phyloP scores from a whole-genome alignment of 2,329 filamentous ascomycete species.

The Sordariomycetes sp. region DNA sequence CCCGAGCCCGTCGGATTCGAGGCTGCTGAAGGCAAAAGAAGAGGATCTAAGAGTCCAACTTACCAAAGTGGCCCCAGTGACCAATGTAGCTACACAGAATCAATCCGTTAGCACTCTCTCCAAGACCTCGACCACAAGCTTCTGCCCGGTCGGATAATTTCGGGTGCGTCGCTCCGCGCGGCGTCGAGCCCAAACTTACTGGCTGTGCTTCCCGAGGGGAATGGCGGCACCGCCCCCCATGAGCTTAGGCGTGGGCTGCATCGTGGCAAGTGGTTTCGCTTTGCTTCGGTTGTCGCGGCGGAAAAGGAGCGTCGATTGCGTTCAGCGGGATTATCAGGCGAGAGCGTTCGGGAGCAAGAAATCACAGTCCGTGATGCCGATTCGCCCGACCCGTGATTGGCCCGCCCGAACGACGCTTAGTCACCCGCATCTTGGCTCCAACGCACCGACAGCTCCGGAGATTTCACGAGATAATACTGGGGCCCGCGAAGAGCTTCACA shows the following conservation, averaged over 20 bases:
- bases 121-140: not conserved
- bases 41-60: slow-evolving; percentile 17
- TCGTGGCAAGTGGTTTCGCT: not conserved
- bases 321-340: slow-evolving; percentile 4
- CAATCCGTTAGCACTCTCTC: slow-evolving; percentile 12
- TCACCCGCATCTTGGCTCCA: not conserved
- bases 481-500: slow-evolving; percentile 2
- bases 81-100: slow-evolving; percentile 53
- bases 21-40: not conserved
- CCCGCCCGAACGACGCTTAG: not conserved
- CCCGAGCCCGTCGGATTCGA: not conserved
- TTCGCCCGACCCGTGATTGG: not conserved
- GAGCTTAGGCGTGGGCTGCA: slow-evolving; percentile 3
- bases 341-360: slow-evolving; percentile 1
- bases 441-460: slow-evolving; percentile 4
- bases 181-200: slow-evolving; percentile 22
- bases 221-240: slow-evolving; percentile 21
- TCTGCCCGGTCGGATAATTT: not conserved
- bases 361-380: not conserved
- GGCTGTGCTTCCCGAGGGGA: slow-evolving; percentile 30
- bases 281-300: not conserved
- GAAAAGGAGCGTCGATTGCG: slow-evolving; percentile 2
- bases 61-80: slow-evolving; percentile 66
- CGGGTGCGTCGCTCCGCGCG: not conserved
- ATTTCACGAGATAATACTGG: slow-evolving; percentile 2